Evolutionary conservation across 164 flowering plant species (phyloP).

Genomic region (Warburgia ugandensis): DNA sequence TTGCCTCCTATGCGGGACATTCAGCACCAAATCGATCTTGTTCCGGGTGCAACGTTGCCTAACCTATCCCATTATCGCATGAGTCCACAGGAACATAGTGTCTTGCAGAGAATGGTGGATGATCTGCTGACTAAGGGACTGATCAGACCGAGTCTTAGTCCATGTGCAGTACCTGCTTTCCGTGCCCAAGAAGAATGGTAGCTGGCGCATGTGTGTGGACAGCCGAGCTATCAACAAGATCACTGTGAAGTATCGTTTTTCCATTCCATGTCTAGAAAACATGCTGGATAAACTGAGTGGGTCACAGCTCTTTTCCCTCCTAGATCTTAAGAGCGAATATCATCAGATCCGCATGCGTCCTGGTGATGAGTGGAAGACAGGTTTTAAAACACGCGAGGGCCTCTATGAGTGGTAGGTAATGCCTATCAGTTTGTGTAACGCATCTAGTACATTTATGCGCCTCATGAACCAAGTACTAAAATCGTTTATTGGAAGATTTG

Average conservation of each 20-base stretch:
- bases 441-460: conserved; percentile 2
- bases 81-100: conserved; percentile 3
- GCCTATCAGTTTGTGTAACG: neutral
- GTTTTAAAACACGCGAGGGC: neutral
- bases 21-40: conserved; percentile 3
- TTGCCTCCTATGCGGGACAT: too few relatives aligned
- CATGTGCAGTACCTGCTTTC: neutral
- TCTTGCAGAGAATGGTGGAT: too few relatives aligned
- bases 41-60: conserved; percentile 1
- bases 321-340: neutral
- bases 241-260: conserved; percentile 2
- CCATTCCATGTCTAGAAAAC: neutral
- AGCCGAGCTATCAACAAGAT: conserved; percentile 7
- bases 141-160: conserved; percentile 1
- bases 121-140: neutral
- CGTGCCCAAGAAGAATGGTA: conserved; percentile 2
- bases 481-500: conserved; percentile 6
- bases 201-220: conserved; percentile 3
- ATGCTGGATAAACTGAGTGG: too few relatives aligned
- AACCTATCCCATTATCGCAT: conserved; percentile 6
- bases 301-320: neutral
- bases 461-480: conserved; percentile 2
- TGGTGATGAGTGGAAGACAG: conserved; percentile 7
- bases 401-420: conserved; percentile 1
- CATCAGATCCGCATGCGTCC: conserved; percentile 1